These are phyloP conservation scores for Cyclotella baltica DNA, from an alignment of 108 stramenopile genomes.

Conservation along the genomic window DNA sequence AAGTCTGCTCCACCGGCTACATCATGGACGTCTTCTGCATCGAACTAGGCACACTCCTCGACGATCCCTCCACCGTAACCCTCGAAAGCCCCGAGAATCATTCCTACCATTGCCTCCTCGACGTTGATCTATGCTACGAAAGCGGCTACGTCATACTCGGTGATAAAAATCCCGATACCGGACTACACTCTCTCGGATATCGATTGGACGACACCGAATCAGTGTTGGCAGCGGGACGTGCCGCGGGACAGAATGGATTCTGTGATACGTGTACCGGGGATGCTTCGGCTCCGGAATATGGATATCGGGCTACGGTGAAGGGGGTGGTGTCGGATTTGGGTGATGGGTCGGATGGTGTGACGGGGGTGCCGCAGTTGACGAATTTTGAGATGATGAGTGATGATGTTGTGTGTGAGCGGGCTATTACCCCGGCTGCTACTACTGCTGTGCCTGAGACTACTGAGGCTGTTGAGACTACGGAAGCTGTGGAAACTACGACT, in stretches of 20 bases:
- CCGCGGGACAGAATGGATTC: neutral
- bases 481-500: too few species aligned
- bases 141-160: neutral
- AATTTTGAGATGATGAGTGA: neutral
- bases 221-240: neutral
- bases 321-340: too few species aligned
- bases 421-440: neutral
- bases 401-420: neutral
- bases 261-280: neutral
- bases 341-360: too few species aligned
- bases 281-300: neutral
- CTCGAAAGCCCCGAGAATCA: too few species aligned
- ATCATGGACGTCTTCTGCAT: too few species aligned
- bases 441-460: too few species aligned
- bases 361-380: neutral
- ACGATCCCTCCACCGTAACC: too few species aligned
- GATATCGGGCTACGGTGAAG: neutral
- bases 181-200: neutral
- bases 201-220: neutral
- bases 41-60: too few species aligned
- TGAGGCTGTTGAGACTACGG: too few species aligned
- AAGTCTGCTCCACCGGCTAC: neutral
- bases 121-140: too few species aligned
- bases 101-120: neutral
- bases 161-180: too few species aligned